Evolutionary conservation across 148 eudicot species (phyloP).

Genomic region (Pouteria glomerata): DNA sequence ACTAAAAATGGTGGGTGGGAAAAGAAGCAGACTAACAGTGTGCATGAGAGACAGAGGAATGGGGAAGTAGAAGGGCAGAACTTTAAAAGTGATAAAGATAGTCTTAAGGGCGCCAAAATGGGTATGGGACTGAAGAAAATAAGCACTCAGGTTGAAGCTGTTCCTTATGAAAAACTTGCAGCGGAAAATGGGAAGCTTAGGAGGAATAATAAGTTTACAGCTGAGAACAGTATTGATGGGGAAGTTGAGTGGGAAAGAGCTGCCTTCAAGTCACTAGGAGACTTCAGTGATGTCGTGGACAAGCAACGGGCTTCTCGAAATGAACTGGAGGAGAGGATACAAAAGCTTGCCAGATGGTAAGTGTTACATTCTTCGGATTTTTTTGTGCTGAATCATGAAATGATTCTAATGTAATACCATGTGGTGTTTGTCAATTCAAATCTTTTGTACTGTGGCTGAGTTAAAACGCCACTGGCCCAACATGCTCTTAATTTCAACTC

Average conservation of each 20-base stretch:
- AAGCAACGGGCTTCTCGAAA: constrained; percentile 50
- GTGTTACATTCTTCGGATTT: constrained; percentile 14
- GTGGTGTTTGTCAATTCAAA: background rate
- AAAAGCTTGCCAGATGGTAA: constrained; percentile 80
- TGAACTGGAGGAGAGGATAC: constrained; percentile 93
- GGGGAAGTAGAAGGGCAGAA: constrained; percentile 6
- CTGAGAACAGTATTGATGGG: constrained; percentile 21
- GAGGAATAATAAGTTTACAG: constrained; percentile 12
- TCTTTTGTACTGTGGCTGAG: background rate
- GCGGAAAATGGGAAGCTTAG: constrained; percentile 12
- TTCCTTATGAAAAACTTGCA: constrained; percentile 7
- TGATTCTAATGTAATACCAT: background rate
- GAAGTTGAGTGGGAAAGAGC: constrained; percentile 41
- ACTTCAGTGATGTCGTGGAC: constrained; percentile 34
- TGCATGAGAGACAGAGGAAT: constrained; percentile 7
- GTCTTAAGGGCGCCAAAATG: constrained; percentile 2
- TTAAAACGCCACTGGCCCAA: no score
- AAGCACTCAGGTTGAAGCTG: background rate
- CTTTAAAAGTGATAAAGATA: constrained; percentile 13
- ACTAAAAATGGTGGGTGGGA: constrained; percentile 19
- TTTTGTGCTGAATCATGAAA: background rate
- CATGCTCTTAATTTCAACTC: no score
- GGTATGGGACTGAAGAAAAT: background rate
- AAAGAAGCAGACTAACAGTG: background rate
- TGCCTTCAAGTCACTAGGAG: constrained; percentile 39